A percentile compares a stretch with the other conserved stretches of the same genome.
phyloP scores from a whole-genome alignment of 1,284 basidiomycete species.

The Mycena sp. region DNA sequence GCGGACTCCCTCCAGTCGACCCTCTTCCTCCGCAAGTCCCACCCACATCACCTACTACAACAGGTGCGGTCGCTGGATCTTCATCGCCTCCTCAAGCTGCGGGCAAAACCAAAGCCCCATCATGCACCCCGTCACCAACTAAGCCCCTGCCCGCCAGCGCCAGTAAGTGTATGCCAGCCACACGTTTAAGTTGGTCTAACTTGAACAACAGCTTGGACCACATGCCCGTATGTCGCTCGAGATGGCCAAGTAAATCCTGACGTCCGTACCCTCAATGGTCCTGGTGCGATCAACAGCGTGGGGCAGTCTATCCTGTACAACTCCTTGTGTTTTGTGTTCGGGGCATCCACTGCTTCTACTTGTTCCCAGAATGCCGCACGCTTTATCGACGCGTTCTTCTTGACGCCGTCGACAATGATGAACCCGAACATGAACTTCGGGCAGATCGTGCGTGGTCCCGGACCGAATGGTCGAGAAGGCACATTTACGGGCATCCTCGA shows the following conservation, averaged over 20 bases:
- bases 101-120: conserved; percentile 38
- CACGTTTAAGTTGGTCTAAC: not conserved
- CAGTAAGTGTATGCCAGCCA: conserved; percentile 46
- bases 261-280: conserved; percentile 57
- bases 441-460: conserved; percentile 68
- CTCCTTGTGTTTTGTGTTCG: conserved; percentile 12
- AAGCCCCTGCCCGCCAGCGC: conserved; percentile 52
- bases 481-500: conserved; percentile 69
- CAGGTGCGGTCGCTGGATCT: conserved; percentile 28
- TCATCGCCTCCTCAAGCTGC: conserved; percentile 43
- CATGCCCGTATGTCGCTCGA: conserved; percentile 59
- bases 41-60: conserved; percentile 9
- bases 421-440: conserved; percentile 71
- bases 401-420: conserved; percentile 61
- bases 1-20: not conserved
- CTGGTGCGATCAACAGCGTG: conserved; percentile 54
- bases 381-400: conserved; percentile 61
- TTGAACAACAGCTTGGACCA: conserved; percentile 56
- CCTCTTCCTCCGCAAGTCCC: not conserved
- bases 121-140: conserved; percentile 57
- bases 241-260: conserved; percentile 73
- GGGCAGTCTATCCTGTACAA: conserved; percentile 63
- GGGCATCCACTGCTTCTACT: conserved; percentile 51
- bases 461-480: conserved; percentile 51
- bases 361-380: conserved; percentile 50